Conservation (phyloP, 129 eudicot species). For the Pseudognaphalium luteoalbum region DNA sequence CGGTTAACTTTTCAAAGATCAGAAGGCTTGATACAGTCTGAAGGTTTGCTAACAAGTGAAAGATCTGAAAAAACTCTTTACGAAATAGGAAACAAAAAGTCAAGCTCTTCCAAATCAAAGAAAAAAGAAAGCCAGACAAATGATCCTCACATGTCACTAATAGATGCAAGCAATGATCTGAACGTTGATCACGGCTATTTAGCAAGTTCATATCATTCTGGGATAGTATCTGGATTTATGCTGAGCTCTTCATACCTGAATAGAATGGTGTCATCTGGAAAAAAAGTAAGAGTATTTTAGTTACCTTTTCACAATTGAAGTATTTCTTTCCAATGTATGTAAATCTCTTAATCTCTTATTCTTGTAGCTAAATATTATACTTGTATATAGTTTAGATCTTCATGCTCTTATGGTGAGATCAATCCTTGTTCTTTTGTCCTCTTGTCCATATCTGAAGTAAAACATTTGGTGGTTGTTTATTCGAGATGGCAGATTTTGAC, state of each 20-base stretch:
- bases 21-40: conserved; percentile 85
- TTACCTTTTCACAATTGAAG: background rate
- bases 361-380: background rate
- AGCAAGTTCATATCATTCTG: conserved; percentile 87
- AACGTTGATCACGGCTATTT: conserved; percentile 66
- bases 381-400: conserved; percentile 9
- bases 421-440: background rate
- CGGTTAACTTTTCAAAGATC: conserved; percentile 79
- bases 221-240: conserved; percentile 77
- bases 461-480: background rate
- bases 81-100: conserved; percentile 43
- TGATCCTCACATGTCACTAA: conserved; percentile 30
- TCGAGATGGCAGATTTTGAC: background rate
- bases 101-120: conserved; percentile 45
- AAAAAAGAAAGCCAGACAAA: conserved; percentile 55
- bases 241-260: conserved; percentile 64
- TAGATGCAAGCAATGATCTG: conserved; percentile 42
- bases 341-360: background rate
- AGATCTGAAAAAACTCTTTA: conserved; percentile 22
- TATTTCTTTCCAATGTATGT: conserved; percentile 8
- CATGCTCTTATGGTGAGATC: background rate
- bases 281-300: conserved; percentile 45
- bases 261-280: conserved; percentile 45
- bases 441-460: background rate
- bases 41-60: conserved; percentile 66